Conservation (phyloP, 306 rosid genomes). For the Prinsepia uniflora region DNA sequence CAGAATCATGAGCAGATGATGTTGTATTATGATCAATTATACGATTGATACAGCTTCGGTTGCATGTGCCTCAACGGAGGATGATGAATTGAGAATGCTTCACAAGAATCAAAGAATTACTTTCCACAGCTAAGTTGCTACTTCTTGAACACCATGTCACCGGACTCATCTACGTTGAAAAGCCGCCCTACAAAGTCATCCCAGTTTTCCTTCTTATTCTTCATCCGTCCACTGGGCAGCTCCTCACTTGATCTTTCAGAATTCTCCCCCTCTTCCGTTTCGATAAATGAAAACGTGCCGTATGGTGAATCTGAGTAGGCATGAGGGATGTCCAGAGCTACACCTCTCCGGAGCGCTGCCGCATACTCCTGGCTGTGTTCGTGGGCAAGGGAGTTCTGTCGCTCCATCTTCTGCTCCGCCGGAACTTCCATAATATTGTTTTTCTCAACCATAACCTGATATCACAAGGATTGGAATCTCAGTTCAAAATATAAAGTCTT, state of each 20-base stretch:
- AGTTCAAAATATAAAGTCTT: not conserved
- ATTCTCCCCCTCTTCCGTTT: slow-evolving; percentile 52
- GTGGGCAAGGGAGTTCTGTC: slow-evolving; percentile 49
- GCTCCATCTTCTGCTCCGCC: slow-evolving; percentile 65
- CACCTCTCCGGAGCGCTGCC: slow-evolving; percentile 76
- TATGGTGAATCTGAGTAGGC: slow-evolving; percentile 56
- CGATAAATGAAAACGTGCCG: slow-evolving; percentile 58
- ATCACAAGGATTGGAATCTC: slow-evolving; percentile 1
- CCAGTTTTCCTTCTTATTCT: slow-evolving; percentile 58
- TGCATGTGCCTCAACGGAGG: not conserved
- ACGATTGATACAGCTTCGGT: not conserved
- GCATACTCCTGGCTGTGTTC: slow-evolving; percentile 65
- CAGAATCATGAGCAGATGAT: not conserved
- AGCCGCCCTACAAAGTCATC: slow-evolving; percentile 63
- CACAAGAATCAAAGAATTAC: slow-evolving; percentile 29
- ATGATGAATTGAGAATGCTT: not conserved
- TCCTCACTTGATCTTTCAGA: slow-evolving; percentile 41
- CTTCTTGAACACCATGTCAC: slow-evolving; percentile 74
- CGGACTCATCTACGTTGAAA: slow-evolving; percentile 68
- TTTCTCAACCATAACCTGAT: slow-evolving; percentile 68
- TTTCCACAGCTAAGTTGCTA: slow-evolving; percentile 22
- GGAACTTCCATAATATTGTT: slow-evolving; percentile 61
- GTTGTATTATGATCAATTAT: not conserved
- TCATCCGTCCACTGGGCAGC: slow-evolving; percentile 20
- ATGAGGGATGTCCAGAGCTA: slow-evolving; percentile 72